These are phyloP conservation scores for Oryza longistaminata DNA, from an alignment of 176 grass and related monocot genomes.

Conservation along the genomic window DNA sequence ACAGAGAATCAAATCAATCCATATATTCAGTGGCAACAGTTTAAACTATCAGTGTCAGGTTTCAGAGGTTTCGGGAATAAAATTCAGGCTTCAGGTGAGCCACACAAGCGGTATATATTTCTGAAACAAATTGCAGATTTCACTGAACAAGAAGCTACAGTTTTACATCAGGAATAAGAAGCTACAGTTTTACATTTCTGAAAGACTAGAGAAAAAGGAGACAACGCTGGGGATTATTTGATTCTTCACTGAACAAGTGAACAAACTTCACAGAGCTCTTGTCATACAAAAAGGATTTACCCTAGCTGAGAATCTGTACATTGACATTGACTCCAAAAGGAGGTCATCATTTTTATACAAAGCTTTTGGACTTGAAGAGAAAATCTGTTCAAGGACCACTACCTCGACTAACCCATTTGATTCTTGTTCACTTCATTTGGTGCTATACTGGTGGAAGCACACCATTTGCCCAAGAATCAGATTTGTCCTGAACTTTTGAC, in stretches of 20 bases:
- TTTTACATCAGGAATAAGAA: background rate
- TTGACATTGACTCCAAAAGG: constrained; percentile 17
- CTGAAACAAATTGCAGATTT: background rate
- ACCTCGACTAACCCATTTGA: background rate
- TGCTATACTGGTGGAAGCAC: constrained; percentile 2
- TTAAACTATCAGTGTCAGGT: constrained; percentile 19
- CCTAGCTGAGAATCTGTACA: constrained; percentile 31
- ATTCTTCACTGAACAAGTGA: background rate
- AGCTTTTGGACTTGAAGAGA: background rate
- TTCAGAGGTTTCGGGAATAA: constrained; percentile 8
- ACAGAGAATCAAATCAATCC: constrained; percentile 23
- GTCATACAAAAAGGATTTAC: constrained; percentile 11
- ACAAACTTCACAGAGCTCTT: background rate
- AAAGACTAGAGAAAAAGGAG: background rate
- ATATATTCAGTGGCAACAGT: background rate
- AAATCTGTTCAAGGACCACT: constrained; percentile 16
- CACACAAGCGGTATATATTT: background rate
- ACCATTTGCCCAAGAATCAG: constrained; percentile 5
- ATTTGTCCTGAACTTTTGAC: constrained; percentile 16
- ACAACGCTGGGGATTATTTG: background rate
- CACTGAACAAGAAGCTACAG: background rate
- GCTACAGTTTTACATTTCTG: background rate
- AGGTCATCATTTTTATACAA: background rate
- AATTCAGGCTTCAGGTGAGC: background rate
- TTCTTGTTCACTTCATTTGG: constrained; percentile 18